Base-by-base conservation (phyloP, 768 basidiomycete species). In the Podaxis rugospora region DNA sequence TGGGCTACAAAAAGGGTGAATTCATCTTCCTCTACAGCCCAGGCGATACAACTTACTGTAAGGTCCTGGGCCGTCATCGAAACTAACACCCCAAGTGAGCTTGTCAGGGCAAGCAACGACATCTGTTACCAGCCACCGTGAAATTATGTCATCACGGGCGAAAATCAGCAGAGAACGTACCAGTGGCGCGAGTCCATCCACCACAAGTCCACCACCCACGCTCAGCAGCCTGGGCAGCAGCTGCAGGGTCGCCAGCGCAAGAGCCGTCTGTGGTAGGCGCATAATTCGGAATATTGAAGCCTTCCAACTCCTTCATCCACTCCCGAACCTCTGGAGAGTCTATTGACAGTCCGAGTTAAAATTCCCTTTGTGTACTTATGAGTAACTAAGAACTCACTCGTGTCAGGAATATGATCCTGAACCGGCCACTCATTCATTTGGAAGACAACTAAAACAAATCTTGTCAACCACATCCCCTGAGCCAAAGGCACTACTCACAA, bases 161-260 rank as follows among this genome's bases (percentile, higher is more conserved):
- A 37, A 7, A 16, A n/a, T 28, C 39, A 46, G 56, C 0, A 50
- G 16, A 52, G 11, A 50, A 35, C 64, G 44, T 63, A 79, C 78
- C 84, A 16, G 78, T 80, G 51, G 65, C 59, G 6, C 88, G 79
- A 13, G 86, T 86, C 66, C 78, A 79, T 10, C 88, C 88, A 67
- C 92, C 90, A 66, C 93, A 95, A 28, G 93, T 91, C 93, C 93
- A 95, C 93, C 93, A 95, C 47, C 92, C 92, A 65, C 84, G 84
- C 49, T 71, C 71, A n/a, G 81, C 74, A 36, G 87, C 83, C 47
- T 87, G 71, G 0, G 82, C 75, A 4, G 82, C 84, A 3, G 84
- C 82, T 5, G 66, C 70, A 23, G 87, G 78, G 65, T 91, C 83
- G 52, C 78, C 78, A 11, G 66, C 75, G 70, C 93, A 95, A 1